Conservation (phyloP, 139 green algal species). For the Ulvella scutata region DNA sequence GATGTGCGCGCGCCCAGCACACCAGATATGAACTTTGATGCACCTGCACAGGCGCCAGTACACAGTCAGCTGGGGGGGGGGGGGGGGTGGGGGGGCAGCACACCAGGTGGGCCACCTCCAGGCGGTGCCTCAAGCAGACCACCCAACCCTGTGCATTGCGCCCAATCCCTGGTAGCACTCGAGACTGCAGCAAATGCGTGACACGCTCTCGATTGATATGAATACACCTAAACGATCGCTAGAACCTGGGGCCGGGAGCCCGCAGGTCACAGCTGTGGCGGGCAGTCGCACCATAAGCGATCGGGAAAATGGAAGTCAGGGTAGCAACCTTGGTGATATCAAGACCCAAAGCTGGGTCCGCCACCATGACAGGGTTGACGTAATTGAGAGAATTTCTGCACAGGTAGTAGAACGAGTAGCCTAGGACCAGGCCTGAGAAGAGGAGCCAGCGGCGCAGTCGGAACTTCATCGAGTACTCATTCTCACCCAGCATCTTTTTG, state of each 20-base stretch:
- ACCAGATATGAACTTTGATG: slow-evolving; percentile 73
- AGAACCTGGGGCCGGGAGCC: too few species aligned
- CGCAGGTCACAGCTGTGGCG: too few species aligned
- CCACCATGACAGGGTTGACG: slow-evolving; percentile 81
- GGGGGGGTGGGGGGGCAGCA: too few species aligned
- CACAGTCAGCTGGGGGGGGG: too few species aligned
- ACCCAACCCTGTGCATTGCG: too few species aligned
- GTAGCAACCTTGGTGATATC: slow-evolving; percentile 78
- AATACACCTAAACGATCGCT: too few species aligned
- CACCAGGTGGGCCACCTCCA: too few species aligned
- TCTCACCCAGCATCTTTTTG: background rate
- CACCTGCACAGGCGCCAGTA: slow-evolving; percentile 28
- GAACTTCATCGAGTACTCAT: slow-evolving; percentile 1
- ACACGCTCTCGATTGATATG: background rate
- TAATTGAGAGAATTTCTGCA: slow-evolving; percentile 88
- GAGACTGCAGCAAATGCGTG: too few species aligned
- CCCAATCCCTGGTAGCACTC: too few species aligned
- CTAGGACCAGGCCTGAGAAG: slow-evolving; percentile 5
- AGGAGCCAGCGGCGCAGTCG: background rate
- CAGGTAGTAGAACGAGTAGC: slow-evolving; percentile 83
- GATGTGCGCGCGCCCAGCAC: slow-evolving; percentile 73
- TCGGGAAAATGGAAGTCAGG: slow-evolving; percentile 87
- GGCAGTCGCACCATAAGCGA: slow-evolving; percentile 51
- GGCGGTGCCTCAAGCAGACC: too few species aligned
- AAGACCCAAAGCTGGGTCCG: slow-evolving; percentile 55